Evolutionary conservation across 768 basidiomycete species (phyloP).

Genomic region (Dentipellis sp.): DNA sequence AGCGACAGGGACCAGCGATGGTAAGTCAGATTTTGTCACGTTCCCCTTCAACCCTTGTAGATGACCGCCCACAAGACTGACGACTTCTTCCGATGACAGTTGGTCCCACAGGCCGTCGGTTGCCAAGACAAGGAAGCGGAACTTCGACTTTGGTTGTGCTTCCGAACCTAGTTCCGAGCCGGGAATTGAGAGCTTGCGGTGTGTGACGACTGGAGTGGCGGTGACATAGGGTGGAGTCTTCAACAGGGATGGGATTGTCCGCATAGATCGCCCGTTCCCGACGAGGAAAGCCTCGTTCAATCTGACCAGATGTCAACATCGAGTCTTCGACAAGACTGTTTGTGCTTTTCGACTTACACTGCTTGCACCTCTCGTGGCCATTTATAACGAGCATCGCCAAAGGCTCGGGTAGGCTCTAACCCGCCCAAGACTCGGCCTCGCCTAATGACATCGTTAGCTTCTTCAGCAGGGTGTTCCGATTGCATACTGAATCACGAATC

Average conservation of each 20-base stretch:
- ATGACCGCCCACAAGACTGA: conserved; percentile 78
- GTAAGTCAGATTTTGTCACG: conserved; percentile 50
- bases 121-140: conserved; percentile 81
- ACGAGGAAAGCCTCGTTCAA: conserved; percentile 59
- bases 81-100: conserved; percentile 70
- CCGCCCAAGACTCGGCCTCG: conserved; percentile 82
- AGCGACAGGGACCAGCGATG: conserved; percentile 44
- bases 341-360: conserved; percentile 34
- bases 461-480: conserved; percentile 74
- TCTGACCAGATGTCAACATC: conserved; percentile 20
- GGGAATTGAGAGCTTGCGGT: conserved; percentile 57
- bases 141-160: conserved; percentile 23
- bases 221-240: conserved; percentile 93
- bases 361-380: conserved; percentile 71
- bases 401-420: conserved; percentile 79
- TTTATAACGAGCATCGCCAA: conserved; percentile 88
- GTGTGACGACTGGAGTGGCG: conserved; percentile 73
- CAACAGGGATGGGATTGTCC: conserved; percentile 49
- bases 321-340: neutral
- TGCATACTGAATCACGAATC: conserved; percentile 41
- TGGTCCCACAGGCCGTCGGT: conserved; percentile 64
- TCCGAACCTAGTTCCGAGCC: conserved; percentile 17
- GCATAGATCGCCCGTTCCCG: conserved; percentile 50
- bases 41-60: conserved; percentile 61
- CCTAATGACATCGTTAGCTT: conserved; percentile 63